Evolutionary conservation across 202 grass and related monocot species (phyloP).

Genomic region (Setaria viridis): DNA sequence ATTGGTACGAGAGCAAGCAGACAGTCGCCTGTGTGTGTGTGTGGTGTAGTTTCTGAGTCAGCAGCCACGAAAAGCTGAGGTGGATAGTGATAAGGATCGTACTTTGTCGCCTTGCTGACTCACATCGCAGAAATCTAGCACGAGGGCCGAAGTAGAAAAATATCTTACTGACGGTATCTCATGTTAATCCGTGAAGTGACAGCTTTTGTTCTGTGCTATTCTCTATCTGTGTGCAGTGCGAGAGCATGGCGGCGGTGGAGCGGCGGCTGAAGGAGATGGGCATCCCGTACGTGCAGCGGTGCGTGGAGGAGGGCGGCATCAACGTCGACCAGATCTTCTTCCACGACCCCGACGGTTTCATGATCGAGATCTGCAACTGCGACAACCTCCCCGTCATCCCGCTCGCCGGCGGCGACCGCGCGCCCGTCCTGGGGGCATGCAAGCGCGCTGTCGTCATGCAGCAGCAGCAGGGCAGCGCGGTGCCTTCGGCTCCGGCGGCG

Average conservation of each 20-base stretch:
- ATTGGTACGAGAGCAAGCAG: neutral
- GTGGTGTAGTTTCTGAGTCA: neutral
- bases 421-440: neutral
- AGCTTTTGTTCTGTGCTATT: neutral
- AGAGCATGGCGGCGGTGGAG: slow-evolving; percentile 92
- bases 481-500: neutral
- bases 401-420: slow-evolving; percentile 27
- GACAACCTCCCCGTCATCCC: slow-evolving; percentile 85
- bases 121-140: neutral
- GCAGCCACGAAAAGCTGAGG: neutral
- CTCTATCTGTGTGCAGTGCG: slow-evolving; percentile 56
- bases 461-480: neutral
- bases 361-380: slow-evolving; percentile 99
- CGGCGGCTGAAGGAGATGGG: slow-evolving; percentile 66
- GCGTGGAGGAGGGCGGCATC: slow-evolving; percentile 84
- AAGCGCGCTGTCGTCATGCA: slow-evolving; percentile 24
- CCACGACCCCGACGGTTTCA: slow-evolving; percentile 92
- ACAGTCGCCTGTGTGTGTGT: neutral
- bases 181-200: too few relatives aligned
- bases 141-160: neutral
- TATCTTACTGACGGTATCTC: neutral
- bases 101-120: neutral
- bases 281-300: slow-evolving; percentile 55
- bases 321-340: slow-evolving; percentile 95
- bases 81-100: neutral